Base-by-base conservation (phyloP, 2,329 filamentous ascomycete species). In the Magnaporthales sp. region DNA sequence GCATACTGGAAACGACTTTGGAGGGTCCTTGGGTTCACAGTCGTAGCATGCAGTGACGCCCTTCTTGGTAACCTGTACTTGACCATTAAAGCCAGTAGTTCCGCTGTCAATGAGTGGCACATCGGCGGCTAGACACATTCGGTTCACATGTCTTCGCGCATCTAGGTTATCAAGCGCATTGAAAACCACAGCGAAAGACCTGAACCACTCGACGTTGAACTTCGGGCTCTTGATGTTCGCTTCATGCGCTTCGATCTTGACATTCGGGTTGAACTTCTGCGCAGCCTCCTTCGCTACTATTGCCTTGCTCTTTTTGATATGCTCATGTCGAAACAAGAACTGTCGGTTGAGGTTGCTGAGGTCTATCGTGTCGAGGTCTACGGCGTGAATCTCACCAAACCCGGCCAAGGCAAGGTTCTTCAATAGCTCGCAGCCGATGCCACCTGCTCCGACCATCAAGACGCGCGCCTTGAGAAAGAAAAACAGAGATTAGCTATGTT, bases 361-460 rank as follows among this genome's bases (percentile, higher is more conserved):
- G 75, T 99, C 95, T 79, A 99, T 98, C 1, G 95, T 99, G 77
- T 99, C 95, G 68, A 99, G 90, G 77, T 99, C 95, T 71, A 99
- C 92, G 62, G 98, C 89, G 77, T 97, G 91, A 64, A 98, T 89
- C 79, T 97, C 91, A 70, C 92, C 92, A 72, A 97, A 99, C 71
- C 94, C 93, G 60, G 89, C 91, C 63, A 97, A 88, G 61, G 94
- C 92, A 67, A 99, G 88, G 77, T 98, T 97, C 83, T 99, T 99
- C 70, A 99, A 87, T 8, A 99, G 85, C 80, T 99, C 95, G 80
- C 95, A 99, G 72, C 95, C 95, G 75, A 99, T 99, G 69, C 95
- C 95, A 69, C 95, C 95, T 67, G 95, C 95, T 73, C 95, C 95
- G 67, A 99, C 94, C 83, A 99, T 92, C 67, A 99, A 84, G 66